Conservation (phyloP, 2,329 filamentous ascomycete genomes). For the Penicillium sp. region DNA sequence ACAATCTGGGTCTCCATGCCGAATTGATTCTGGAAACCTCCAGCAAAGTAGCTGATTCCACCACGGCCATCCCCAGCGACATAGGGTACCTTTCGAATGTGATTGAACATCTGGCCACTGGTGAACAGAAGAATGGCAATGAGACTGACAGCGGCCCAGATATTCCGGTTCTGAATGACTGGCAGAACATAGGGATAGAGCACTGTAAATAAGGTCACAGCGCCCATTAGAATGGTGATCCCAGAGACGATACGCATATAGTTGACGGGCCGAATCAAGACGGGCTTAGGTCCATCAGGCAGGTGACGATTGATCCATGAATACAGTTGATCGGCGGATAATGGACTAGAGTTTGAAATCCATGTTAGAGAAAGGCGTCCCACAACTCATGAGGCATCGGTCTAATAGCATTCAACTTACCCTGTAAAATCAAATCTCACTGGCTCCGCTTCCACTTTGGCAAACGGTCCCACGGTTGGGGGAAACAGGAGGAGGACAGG, state of each 20-base stretch:
- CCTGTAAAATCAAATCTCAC: conserved; percentile 84
- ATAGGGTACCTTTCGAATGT: conserved; percentile 94
- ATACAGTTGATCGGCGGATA: conserved; percentile 75
- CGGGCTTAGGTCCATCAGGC: conserved; percentile 73
- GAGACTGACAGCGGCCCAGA: conserved; percentile 89
- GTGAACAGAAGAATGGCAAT: conserved; percentile 91
- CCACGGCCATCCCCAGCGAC: conserved; percentile 81
- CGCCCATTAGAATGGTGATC: conserved; percentile 68
- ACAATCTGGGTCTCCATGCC: conserved; percentile 95
- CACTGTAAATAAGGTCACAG: conserved; percentile 67
- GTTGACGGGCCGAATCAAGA: conserved; percentile 83
- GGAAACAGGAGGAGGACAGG: conserved; percentile 86
- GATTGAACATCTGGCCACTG: conserved; percentile 98
- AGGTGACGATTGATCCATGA: conserved; percentile 77
- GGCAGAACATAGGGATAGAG: conserved; percentile 78
- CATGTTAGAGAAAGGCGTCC: neutral
- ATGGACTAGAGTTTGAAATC: conserved; percentile 53
- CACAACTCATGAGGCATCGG: neutral
- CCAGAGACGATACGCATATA: conserved; percentile 72
- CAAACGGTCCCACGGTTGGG: conserved; percentile 79
- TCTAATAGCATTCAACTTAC: conserved; percentile 52
- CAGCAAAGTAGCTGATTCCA: conserved; percentile 85
- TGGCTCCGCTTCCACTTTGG: conserved; percentile 68
- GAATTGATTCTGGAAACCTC: conserved; percentile 89
- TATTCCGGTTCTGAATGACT: conserved; percentile 81